Conservation (phyloP, 2,329 filamentous ascomycete genomes). For the Dendryphion nanum region DNA sequence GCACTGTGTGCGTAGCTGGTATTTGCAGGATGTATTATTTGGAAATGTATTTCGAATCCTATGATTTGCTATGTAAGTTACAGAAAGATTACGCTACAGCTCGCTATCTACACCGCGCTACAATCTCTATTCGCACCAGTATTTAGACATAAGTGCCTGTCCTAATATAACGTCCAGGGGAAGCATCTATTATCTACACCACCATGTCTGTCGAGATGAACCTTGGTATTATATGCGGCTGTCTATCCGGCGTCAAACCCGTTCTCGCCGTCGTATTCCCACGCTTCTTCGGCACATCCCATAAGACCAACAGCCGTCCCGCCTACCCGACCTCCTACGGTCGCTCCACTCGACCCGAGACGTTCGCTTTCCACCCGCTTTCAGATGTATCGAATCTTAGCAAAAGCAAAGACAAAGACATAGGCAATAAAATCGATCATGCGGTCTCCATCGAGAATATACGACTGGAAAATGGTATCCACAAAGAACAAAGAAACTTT, state of each 20-base stretch:
- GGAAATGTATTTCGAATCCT: conserved; percentile 22
- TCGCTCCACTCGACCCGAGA: conserved; percentile 6
- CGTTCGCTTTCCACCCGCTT: conserved; percentile 17
- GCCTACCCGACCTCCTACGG: conserved; percentile 6
- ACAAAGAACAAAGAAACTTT: conserved; percentile 9
- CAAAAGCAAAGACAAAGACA: conserved; percentile 5
- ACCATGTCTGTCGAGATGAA: conserved; percentile 26
- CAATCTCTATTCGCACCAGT: too few relatives aligned
- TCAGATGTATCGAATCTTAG: conserved; percentile 7
- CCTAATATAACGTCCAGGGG: conserved; percentile 13
- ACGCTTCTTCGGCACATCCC: conserved; percentile 16
- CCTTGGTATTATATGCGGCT: conserved; percentile 30
- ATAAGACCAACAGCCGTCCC: conserved; percentile 6
- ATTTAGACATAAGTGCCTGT: not conserved
- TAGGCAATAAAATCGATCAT: conserved; percentile 2
- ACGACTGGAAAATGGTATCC: not conserved
- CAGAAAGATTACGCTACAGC: not conserved
- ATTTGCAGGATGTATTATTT: conserved; percentile 28
- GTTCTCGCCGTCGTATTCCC: conserved; percentile 29
- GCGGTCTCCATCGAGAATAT: conserved; percentile 2
- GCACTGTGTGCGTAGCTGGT: conserved; percentile 27
- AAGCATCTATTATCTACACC: conserved; percentile 20
- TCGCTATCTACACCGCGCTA: not conserved
- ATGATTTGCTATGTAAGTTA: conserved; percentile 24
- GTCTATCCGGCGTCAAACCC: conserved; percentile 31